Percentiles rank a stretch among this genome's conserved stretches.
phyloP scores from a whole-genome alignment of 371 early-diverging fungal genomes.

The Dichotomocladium elegans region DNA sequence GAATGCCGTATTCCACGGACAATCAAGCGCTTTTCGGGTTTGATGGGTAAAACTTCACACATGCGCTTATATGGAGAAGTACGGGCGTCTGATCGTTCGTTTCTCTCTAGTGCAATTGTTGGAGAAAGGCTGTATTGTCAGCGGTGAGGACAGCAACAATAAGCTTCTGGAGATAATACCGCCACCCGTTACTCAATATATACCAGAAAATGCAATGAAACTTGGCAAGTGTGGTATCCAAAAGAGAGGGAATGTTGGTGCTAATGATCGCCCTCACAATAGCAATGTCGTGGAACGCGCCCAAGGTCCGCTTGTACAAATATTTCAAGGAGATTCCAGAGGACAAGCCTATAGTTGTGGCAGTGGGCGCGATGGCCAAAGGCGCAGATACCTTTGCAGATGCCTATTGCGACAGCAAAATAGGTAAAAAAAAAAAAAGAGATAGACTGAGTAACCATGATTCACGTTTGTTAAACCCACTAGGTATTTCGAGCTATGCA shows the following conservation, averaged over 20 bases:
- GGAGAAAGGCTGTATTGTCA: constrained; percentile 87
- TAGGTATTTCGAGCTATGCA: constrained; percentile 88
- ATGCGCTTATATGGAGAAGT: constrained; percentile 8
- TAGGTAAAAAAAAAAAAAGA: constrained; percentile 35
- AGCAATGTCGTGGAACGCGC: constrained; percentile 90
- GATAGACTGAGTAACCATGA: background rate
- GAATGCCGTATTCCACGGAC: constrained; percentile 97
- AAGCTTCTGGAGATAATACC: constrained; percentile 94
- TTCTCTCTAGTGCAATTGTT: constrained; percentile 85
- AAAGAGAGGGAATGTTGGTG: background rate
- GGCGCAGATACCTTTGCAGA: constrained; percentile 94
- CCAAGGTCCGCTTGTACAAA: constrained; percentile 69
- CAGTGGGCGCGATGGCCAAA: constrained; percentile 96
- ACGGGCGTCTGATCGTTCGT: background rate
- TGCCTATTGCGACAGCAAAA: constrained; percentile 85
- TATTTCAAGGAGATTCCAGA: constrained; percentile 71
- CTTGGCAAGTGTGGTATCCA: constrained; percentile 49
- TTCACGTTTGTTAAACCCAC: constrained; percentile 1
- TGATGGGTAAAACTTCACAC: constrained; percentile 69
- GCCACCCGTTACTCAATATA: constrained; percentile 86
- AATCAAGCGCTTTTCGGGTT: constrained; percentile 95
- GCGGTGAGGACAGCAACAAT: constrained; percentile 63
- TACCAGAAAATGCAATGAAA: constrained; percentile 80
- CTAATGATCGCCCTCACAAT: constrained; percentile 3
- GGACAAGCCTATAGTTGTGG: constrained; percentile 78